Percentiles rank a stretch among this genome's conserved stretches.
phyloP scores from a whole-genome alignment of 495 filamentous ascomycete genomes.

The Neurospora sp. region DNA sequence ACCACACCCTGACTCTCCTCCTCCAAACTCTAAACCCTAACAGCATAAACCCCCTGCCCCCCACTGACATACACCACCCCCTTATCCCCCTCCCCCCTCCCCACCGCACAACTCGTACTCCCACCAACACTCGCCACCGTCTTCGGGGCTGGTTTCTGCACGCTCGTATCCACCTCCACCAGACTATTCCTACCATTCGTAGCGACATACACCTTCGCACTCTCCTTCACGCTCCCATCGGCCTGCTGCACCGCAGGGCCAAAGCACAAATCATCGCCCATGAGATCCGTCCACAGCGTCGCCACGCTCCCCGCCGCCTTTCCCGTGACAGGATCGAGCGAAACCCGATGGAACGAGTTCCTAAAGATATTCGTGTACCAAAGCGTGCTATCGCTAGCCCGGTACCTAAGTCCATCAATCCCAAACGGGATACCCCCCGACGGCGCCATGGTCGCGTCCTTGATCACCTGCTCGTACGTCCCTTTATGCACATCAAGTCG shows the following conservation, averaged over 20 bases:
- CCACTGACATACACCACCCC: slow-evolving; percentile 29
- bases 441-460: slow-evolving; percentile 30
- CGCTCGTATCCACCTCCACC: slow-evolving; percentile 27
- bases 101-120: slow-evolving; percentile 28
- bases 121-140: slow-evolving; percentile 23
- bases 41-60: slow-evolving; percentile 22
- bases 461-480: slow-evolving; percentile 21
- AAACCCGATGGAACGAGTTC: slow-evolving; percentile 32
- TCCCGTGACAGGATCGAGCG: slow-evolving; percentile 28
- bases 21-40: slow-evolving; percentile 2
- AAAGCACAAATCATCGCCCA: slow-evolving; percentile 34
- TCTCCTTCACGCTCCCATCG: background rate
- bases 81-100: slow-evolving; percentile 29
- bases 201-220: slow-evolving; percentile 30
- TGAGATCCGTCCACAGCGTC: slow-evolving; percentile 31
- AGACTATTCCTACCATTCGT: slow-evolving; percentile 29
- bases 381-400: slow-evolving; percentile 22
- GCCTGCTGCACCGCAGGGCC: slow-evolving; percentile 9
- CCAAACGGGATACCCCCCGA: slow-evolving; percentile 26
- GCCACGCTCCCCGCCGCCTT: slow-evolving; percentile 22
- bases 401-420: slow-evolving; percentile 28
- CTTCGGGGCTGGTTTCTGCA: slow-evolving; percentile 16
- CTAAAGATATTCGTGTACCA: slow-evolving; percentile 39
- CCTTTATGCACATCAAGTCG: slow-evolving; percentile 31
- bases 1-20: background rate